Conservation (phyloP, 106 monocot species). For the Phalaenopsis equestris region DNA sequence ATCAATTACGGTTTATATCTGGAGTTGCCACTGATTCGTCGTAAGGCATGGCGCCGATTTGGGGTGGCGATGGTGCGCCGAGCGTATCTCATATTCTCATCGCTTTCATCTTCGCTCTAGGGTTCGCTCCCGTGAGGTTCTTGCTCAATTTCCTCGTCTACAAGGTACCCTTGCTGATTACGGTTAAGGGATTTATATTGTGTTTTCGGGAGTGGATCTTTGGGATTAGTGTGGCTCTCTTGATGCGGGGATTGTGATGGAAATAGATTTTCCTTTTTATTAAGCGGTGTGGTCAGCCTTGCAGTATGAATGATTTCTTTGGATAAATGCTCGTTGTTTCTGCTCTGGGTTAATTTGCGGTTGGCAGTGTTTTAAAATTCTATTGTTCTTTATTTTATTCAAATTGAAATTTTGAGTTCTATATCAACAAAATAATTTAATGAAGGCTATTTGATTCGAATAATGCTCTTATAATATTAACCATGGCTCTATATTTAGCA, state of each 20-base stretch:
- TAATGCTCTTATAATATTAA: background rate
- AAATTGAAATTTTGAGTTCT: no score
- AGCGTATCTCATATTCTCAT: background rate
- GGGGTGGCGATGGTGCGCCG: slow-evolving; percentile 5
- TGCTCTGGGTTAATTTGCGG: background rate
- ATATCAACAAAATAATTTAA: background rate
- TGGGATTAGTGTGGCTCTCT: background rate
- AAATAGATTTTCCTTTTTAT: background rate
- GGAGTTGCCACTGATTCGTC: background rate
- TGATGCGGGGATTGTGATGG: background rate
- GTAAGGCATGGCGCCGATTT: background rate
- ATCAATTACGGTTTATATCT: background rate
- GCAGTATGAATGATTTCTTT: background rate
- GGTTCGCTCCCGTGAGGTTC: slow-evolving; percentile 4
- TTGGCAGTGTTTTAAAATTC: background rate
- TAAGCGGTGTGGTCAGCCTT: background rate
- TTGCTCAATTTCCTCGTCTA: slow-evolving; percentile 4
- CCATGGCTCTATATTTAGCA: no score
- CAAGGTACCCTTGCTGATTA: slow-evolving; percentile 1
- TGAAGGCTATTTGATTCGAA: background rate
- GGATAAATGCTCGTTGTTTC: background rate
- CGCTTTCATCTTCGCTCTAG: background rate
- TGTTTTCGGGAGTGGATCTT: background rate
- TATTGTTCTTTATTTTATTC: background rate
- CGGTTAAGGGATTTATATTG: background rate